Evolutionary conservation across 257 asterid species (phyloP).

Genomic region (Nicotiana noctiflora): DNA sequence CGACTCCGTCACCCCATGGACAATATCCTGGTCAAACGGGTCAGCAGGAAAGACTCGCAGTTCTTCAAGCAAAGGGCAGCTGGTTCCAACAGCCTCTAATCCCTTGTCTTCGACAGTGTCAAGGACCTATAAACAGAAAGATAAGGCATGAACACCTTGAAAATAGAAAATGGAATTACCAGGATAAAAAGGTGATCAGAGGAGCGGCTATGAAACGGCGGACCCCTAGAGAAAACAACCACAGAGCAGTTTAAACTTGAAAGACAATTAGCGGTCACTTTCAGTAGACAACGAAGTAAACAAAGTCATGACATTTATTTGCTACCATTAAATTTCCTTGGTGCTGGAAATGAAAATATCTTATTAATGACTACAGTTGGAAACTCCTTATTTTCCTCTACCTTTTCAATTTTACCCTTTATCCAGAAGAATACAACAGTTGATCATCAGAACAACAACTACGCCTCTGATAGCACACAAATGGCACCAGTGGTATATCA

Average conservation of each 20-base stretch:
- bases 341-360: neutral
- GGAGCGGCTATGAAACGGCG: no score
- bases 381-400: neutral
- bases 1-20: constrained; percentile 59
- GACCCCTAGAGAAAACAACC: neutral
- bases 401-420: neutral
- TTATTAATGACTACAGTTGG: neutral
- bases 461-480: neutral
- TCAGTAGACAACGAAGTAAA: neutral
- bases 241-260: neutral
- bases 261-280: neutral
- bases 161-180: neutral
- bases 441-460: neutral
- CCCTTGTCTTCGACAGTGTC: constrained; percentile 84
- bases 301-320: neutral
- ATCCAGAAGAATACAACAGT: neutral
- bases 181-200: neutral
- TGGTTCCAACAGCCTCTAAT: constrained; percentile 62
- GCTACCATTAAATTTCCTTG: neutral
- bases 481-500: neutral
- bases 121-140: constrained; percentile 39
- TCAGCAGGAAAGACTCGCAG: constrained; percentile 73
- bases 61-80: constrained; percentile 81
- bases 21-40: constrained; percentile 47
- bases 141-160: constrained; percentile 8